These are phyloP conservation scores for Eimeria necatrix DNA, from an alignment of 169 alveolate genomes.

Conservation along the genomic window DNA sequence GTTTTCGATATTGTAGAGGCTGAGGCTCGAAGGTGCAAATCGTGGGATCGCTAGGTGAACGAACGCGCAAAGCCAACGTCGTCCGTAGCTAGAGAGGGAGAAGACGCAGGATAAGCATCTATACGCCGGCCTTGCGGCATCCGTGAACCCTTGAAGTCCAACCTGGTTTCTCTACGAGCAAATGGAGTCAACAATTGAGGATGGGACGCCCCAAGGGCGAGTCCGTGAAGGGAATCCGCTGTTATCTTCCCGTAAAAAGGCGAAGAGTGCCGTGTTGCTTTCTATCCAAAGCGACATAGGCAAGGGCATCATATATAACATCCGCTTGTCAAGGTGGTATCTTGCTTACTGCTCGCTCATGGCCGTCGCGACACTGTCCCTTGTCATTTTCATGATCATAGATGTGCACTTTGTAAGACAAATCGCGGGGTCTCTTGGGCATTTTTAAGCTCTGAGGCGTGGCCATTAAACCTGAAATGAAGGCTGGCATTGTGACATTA, in stretches of 20 bases:
- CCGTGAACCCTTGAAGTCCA: no score
- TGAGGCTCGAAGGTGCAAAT: no score
- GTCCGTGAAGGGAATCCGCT: conserved; percentile 39
- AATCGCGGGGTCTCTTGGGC: not conserved
- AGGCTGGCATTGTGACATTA: not conserved
- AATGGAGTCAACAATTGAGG: conserved; percentile 30
- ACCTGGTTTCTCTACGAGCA: no score
- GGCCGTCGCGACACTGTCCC: conserved; percentile 75
- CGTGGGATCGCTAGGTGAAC: no score
- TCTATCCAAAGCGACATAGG: conserved; percentile 76
- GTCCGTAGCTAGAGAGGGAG: no score
- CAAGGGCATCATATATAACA: conserved; percentile 61
- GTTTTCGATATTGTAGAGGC: no score
- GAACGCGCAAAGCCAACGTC: no score
- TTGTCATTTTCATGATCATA: conserved; percentile 78
- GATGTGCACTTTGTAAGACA: conserved; percentile 76
- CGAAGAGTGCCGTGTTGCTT: conserved; percentile 60
- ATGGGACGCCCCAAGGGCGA: not conserved
- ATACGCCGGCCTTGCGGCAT: no score
- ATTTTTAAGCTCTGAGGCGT: not conserved
- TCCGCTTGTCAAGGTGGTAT: conserved; percentile 75
- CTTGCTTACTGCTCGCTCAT: conserved; percentile 74
- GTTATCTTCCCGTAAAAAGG: conserved; percentile 31
- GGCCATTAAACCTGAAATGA: not conserved
- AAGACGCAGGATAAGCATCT: no score